phyloP scores from a whole-genome alignment of 306 rosid species.

The Geum urbanum region DNA sequence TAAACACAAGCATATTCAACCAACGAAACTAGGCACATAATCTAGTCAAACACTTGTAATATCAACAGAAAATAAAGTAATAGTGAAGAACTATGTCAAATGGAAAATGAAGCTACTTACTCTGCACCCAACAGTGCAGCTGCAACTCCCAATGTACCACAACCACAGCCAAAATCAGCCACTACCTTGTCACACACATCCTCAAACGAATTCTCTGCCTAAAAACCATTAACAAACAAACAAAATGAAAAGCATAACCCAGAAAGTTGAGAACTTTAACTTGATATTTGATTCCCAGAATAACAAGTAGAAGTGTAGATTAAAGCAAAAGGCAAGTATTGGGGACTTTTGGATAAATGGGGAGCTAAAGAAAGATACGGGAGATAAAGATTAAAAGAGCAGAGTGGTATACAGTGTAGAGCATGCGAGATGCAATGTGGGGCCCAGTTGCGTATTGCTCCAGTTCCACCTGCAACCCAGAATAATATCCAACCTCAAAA shows the following conservation, averaged over 20 bases:
- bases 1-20: slow-evolving; percentile 36
- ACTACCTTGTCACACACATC: slow-evolving; percentile 81
- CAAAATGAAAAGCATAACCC: too few relatives aligned
- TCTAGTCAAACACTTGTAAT: background rate
- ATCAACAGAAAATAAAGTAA: background rate
- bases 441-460: slow-evolving; percentile 98
- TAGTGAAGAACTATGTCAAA: background rate
- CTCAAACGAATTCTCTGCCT: slow-evolving; percentile 94
- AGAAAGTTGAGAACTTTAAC: background rate
- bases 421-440: slow-evolving; percentile 93
- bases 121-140: slow-evolving; percentile 83
- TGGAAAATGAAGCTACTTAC: slow-evolving; percentile 46
- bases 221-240: slow-evolving; percentile 28
- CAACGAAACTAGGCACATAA: slow-evolving; percentile 11
- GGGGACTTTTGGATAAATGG: background rate
- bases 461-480: slow-evolving; percentile 54
- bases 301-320: background rate
- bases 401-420: slow-evolving; percentile 53
- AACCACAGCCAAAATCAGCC: slow-evolving; percentile 96
- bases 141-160: slow-evolving; percentile 84
- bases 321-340: background rate
- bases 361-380: background rate
- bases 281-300: background rate
- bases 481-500: slow-evolving; percentile 16
- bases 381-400: background rate